Percentiles rank a stretch among this genome's conserved stretches.
Conservation (phyloP, 352 stramenopile species). For the Aphanomyces stellatus region DNA sequence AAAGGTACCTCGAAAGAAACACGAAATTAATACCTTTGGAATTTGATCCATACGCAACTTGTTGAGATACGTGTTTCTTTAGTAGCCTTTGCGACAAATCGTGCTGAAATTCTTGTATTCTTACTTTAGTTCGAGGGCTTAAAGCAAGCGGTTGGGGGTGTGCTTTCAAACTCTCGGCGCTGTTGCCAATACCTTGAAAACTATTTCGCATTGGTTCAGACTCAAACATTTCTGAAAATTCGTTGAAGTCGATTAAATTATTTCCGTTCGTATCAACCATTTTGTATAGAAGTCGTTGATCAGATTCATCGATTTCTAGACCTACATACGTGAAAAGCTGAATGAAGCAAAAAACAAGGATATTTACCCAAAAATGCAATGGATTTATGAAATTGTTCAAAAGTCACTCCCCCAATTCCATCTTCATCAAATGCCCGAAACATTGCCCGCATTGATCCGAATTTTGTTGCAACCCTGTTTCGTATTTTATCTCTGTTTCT, state of each 20-base stretch:
- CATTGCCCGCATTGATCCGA: slow-evolving; percentile 66
- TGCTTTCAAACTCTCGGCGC: slow-evolving; percentile 9
- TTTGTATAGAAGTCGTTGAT: slow-evolving; percentile 40
- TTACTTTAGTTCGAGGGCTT: slow-evolving; percentile 41
- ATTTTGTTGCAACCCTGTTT: slow-evolving; percentile 58
- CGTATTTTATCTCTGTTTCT: slow-evolving; percentile 44
- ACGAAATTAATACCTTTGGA: slow-evolving; percentile 4
- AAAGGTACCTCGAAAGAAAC: not conserved
- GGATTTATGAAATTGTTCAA: slow-evolving; percentile 42
- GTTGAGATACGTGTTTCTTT: slow-evolving; percentile 34
- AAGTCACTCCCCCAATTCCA: slow-evolving; percentile 56
- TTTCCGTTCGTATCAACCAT: slow-evolving; percentile 58
- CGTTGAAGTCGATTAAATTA: slow-evolving; percentile 58
- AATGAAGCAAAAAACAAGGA: not conserved
- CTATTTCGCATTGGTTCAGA: slow-evolving; percentile 21
- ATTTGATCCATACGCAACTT: slow-evolving; percentile 15
- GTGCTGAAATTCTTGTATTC: slow-evolving; percentile 54
- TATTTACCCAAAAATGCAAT: slow-evolving; percentile 5
- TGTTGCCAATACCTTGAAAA: slow-evolving; percentile 15
- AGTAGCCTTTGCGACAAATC: slow-evolving; percentile 49
- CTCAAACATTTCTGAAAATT: slow-evolving; percentile 70
- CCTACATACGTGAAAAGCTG: no score
- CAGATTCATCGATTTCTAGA: slow-evolving; percentile 56
- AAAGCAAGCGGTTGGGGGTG: slow-evolving; percentile 27
- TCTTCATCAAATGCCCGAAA: slow-evolving; percentile 67